phyloP scores from a whole-genome alignment of 306 rosid species.

The Lathyrus aphaca region DNA sequence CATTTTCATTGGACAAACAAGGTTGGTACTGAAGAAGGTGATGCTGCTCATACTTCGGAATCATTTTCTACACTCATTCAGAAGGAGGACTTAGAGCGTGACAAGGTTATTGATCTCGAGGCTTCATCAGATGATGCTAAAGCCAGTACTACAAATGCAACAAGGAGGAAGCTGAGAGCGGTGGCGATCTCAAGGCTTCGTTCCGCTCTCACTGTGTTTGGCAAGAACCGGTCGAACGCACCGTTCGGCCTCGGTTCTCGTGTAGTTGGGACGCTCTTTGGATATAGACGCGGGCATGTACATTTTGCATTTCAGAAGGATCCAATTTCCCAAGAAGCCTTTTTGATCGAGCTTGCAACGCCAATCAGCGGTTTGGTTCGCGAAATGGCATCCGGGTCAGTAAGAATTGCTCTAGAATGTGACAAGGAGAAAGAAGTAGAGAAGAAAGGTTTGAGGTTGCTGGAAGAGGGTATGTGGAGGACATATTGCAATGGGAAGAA shows the following conservation, averaged over 20 bases:
- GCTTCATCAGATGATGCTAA: conserved; percentile 21
- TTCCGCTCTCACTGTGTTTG: conserved; percentile 62
- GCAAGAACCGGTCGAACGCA: conserved; percentile 53
- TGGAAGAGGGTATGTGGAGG: conserved; percentile 87
- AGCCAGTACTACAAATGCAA: conserved; percentile 17
- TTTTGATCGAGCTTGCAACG: conserved; percentile 87
- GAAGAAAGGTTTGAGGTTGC: conserved; percentile 52
- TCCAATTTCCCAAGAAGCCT: conserved; percentile 68
- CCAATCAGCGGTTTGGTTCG: conserved; percentile 85
- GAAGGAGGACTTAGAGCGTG: conserved; percentile 38
- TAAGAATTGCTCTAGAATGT: conserved; percentile 88
- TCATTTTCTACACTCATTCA: conserved; percentile 43
- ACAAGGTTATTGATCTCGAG: conserved; percentile 28
- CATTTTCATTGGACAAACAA: conserved; percentile 89
- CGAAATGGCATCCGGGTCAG: conserved; percentile 95
- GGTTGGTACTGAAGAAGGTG: conserved; percentile 67
- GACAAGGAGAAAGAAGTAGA: conserved; percentile 57
- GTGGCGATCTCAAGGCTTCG: conserved; percentile 64
- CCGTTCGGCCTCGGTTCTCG: conserved; percentile 63
- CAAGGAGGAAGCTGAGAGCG: conserved; percentile 61
- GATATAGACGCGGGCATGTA: conserved; percentile 80
- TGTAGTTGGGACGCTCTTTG: conserved; percentile 88
- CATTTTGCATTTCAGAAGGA: conserved; percentile 85
- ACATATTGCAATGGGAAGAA: conserved; percentile 93
- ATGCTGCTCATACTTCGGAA: conserved; percentile 45